Conservation (phyloP, 805 yeast species). For the Vanderwaltozyma yarrowii region DNA sequence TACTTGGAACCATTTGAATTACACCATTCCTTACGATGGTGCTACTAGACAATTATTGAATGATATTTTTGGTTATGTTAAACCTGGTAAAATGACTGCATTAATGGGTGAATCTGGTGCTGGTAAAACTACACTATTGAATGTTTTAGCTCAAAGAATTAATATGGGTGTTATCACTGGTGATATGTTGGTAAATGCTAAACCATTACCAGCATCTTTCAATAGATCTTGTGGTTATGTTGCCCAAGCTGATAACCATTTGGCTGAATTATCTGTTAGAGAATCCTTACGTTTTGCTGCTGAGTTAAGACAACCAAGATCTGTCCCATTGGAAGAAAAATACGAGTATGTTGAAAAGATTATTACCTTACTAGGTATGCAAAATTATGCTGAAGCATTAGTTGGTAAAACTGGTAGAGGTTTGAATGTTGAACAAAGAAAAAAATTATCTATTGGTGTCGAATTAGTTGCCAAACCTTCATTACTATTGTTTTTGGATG, state of each 20-base stretch:
- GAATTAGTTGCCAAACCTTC: conserved; percentile 63
- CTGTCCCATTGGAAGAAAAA: conserved; percentile 48
- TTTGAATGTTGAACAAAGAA: conserved; percentile 57
- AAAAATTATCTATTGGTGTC: conserved; percentile 60
- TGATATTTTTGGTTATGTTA: conserved; percentile 59
- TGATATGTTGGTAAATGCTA: conserved; percentile 63
- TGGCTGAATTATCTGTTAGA: conserved; percentile 59
- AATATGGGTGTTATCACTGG: conserved; percentile 63
- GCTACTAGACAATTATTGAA: conserved; percentile 47
- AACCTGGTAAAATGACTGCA: conserved; percentile 75
- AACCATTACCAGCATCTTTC: conserved; percentile 48
- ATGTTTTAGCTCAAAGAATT: conserved; percentile 62
- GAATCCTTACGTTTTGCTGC: conserved; percentile 69
- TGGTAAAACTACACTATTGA: conserved; percentile 70
- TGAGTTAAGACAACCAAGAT: conserved; percentile 55
- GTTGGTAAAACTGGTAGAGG: conserved; percentile 73
- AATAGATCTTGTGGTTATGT: conserved; percentile 73
- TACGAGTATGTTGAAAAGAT: conserved; percentile 59
- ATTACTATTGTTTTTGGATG: conserved; percentile 53
- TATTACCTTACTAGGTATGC: conserved; percentile 58
- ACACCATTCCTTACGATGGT: conserved; percentile 51
- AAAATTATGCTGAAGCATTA: conserved; percentile 62
- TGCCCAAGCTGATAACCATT: conserved; percentile 72
- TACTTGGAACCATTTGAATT: conserved; percentile 64
- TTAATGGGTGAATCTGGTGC: conserved; percentile 86